phyloP scores from a whole-genome alignment of 192 early-diverging fungal species.

The Coemansia sp. region DNA sequence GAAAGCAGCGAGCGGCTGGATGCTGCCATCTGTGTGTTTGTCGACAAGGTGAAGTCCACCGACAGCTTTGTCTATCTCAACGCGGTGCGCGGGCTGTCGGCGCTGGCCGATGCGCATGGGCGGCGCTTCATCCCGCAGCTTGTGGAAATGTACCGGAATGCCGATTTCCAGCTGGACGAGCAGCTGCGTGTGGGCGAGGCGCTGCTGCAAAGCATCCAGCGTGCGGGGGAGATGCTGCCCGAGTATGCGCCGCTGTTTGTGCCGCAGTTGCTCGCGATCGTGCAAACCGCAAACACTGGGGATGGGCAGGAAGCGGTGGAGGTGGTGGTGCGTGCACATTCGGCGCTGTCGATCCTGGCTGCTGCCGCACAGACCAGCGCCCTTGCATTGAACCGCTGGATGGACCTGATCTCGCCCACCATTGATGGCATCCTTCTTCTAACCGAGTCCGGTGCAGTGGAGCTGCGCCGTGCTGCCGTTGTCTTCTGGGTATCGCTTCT shows the following conservation, averaged over 20 bases:
- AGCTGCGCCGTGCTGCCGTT: conserved; percentile 70
- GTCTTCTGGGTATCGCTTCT: conserved; percentile 71
- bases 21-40: conserved; percentile 73
- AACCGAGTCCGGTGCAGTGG: not conserved
- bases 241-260: conserved; percentile 61
- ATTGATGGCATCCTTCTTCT: conserved; percentile 66
- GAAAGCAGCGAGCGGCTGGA: conserved; percentile 58
- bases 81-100: conserved; percentile 82
- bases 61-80: conserved; percentile 95
- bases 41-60: conserved; percentile 72
- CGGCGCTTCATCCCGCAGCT: conserved; percentile 69
- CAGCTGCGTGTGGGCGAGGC: conserved; percentile 86
- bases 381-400: conserved; percentile 66
- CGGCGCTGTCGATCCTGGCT: conserved; percentile 69
- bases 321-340: conserved; percentile 50
- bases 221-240: conserved; percentile 77
- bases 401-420: conserved; percentile 70
- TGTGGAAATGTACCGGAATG: conserved; percentile 65
- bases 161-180: conserved; percentile 61
- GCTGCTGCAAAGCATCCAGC: conserved; percentile 80
- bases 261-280: conserved; percentile 29
- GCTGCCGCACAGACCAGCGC: conserved; percentile 74
- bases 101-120: conserved; percentile 83
- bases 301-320: not conserved
- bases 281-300: conserved; percentile 20